Evolutionary conservation across 441 rosid species (phyloP).

Genomic region (Aquilaria agallochum): DNA sequence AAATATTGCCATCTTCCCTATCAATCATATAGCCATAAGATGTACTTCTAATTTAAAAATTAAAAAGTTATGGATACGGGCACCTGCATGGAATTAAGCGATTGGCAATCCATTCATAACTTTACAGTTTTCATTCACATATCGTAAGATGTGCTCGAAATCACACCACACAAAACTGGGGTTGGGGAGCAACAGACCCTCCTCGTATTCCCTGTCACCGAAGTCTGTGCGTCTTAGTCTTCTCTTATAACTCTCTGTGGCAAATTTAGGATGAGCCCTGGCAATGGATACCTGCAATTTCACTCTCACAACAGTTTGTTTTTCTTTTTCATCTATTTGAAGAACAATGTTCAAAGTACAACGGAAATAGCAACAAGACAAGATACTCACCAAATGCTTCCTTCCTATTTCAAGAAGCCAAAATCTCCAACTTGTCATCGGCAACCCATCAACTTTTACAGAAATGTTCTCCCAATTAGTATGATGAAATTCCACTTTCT

Average conservation of each 20-base stretch:
- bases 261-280: constrained; percentile 38
- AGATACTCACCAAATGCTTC: constrained; percentile 38
- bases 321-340: not conserved
- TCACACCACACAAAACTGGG: constrained; percentile 13
- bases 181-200: constrained; percentile 29
- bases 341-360: not conserved
- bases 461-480: constrained; percentile 43
- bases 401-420: constrained; percentile 41
- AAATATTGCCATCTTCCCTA: too few species aligned
- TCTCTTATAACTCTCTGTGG: constrained; percentile 39
- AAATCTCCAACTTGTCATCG: constrained; percentile 44
- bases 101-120: too few species aligned
- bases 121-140: too few species aligned
- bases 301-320: not conserved
- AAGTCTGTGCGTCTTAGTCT: constrained; percentile 19
- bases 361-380: not conserved
- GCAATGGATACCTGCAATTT: constrained; percentile 46
- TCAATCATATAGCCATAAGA: too few species aligned
- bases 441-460: constrained; percentile 36
- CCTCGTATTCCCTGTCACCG: constrained; percentile 22
- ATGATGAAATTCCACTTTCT: constrained; percentile 59
- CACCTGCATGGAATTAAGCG: too few species aligned
- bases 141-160: too few species aligned
- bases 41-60: too few species aligned
- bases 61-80: too few species aligned